Evolutionary conservation across 768 basidiomycete species (phyloP).

Genomic region (Rhodotorula sphaerocarpa): DNA sequence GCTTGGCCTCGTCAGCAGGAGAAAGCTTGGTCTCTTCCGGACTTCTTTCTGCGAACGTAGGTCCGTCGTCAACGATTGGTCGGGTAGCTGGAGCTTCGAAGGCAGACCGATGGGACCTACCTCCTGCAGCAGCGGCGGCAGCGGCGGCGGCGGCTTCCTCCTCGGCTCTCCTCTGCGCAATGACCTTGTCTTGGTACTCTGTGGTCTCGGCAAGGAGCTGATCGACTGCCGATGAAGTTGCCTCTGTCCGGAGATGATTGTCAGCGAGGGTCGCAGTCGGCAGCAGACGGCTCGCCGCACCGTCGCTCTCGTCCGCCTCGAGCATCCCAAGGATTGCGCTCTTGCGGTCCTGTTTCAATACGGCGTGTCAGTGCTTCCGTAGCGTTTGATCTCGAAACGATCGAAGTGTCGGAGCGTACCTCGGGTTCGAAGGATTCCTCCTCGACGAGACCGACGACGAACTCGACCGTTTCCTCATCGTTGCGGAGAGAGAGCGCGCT

Average conservation of each 20-base stretch:
- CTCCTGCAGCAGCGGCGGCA: slow-evolving; percentile 8
- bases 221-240: background rate
- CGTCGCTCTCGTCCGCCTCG: slow-evolving; percentile 27
- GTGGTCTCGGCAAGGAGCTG: slow-evolving; percentile 9
- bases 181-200: slow-evolving; percentile 6
- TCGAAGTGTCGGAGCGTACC: no score
- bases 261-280: background rate
- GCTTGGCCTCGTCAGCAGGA: slow-evolving; percentile 19
- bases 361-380: no score
- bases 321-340: slow-evolving; percentile 30
- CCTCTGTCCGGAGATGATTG: background rate
- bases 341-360: slow-evolving; percentile 25
- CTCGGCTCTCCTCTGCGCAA: slow-evolving; percentile 8
- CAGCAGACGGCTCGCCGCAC: no score
- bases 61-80: no score
- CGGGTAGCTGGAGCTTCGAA: no score
- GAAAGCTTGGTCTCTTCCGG: slow-evolving; percentile 8
- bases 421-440: slow-evolving; percentile 29
- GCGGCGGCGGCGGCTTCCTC: slow-evolving; percentile 6
- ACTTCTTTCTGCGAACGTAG: background rate
- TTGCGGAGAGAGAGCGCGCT: slow-evolving; percentile 7
- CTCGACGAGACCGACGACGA: slow-evolving; percentile 17
- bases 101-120: background rate
- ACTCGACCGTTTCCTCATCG: slow-evolving; percentile 16
- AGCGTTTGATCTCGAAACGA: no score